Evolutionary conservation across 2,329 filamentous ascomycete genomes (phyloP).

Genomic region (Metarhizium guizhouense): DNA sequence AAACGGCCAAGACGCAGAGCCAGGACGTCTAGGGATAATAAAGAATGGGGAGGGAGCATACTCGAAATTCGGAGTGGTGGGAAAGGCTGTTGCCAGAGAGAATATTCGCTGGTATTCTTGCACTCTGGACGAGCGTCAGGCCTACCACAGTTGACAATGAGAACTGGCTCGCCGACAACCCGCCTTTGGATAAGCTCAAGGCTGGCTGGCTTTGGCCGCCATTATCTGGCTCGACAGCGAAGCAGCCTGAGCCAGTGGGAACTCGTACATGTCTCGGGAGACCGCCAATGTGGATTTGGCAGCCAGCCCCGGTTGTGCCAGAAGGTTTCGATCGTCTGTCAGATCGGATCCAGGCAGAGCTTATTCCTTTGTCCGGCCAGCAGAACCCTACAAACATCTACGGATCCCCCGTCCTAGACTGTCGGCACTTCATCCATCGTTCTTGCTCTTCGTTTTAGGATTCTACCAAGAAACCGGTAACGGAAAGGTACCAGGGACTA

Average conservation of each 20-base stretch:
- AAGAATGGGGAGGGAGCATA: constrained; percentile 3
- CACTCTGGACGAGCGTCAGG: background rate
- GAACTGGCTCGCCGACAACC: constrained; percentile 5
- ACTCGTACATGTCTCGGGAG: constrained; percentile 18
- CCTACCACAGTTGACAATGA: constrained; percentile 7
- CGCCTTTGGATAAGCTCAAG: constrained; percentile 12
- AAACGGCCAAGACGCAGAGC: background rate
- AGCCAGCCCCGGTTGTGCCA: constrained; percentile 4
- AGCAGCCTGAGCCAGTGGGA: constrained; percentile 8
- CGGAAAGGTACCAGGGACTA: constrained; percentile 1
- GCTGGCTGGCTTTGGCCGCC: constrained; percentile 6
- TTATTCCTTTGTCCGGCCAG: constrained; percentile 1
- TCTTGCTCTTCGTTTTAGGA: background rate
- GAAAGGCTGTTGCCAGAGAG: constrained; percentile 4
- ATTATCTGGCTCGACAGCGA: constrained; percentile 7
- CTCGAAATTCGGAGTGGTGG: constrained; percentile 1
- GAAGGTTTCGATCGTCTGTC: constrained; percentile 9
- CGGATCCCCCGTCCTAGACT: background rate
- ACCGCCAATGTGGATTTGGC: constrained; percentile 11
- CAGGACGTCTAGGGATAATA: constrained; percentile 7
- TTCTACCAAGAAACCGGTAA: constrained; percentile 2
- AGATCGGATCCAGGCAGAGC: constrained; percentile 5
- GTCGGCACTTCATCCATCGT: constrained; percentile 2
- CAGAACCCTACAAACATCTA: background rate
- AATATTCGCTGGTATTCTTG: constrained; percentile 6